phyloP scores from a whole-genome alignment of 345 rosid genomes.

The Hibiscus trionum region DNA sequence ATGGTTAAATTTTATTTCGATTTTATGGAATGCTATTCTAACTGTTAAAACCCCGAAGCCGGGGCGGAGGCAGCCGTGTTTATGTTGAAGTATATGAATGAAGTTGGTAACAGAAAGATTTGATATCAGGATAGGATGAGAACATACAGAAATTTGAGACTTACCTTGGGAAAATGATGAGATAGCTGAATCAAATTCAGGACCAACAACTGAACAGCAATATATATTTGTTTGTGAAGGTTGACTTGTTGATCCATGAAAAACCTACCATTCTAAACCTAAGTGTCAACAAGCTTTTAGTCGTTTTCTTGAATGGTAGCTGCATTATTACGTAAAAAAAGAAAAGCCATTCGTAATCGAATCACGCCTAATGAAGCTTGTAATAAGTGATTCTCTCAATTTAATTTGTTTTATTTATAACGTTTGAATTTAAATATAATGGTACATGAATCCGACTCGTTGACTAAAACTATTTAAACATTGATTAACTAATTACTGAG shows the following conservation, averaged over 20 bases:
- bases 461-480: no score
- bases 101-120: background rate
- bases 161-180: background rate
- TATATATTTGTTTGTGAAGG: background rate
- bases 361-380: no score
- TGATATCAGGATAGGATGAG: background rate
- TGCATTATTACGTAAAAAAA: background rate
- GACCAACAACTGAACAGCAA: background rate
- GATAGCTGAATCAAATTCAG: background rate
- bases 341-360: background rate
- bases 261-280: conserved; percentile 1
- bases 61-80: background rate
- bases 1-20: background rate
- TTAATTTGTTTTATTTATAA: no score
- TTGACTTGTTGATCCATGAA: background rate
- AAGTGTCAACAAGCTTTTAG: background rate
- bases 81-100: background rate
- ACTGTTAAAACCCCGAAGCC: background rate
- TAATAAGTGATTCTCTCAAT: no score
- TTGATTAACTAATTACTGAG: no score
- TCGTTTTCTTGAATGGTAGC: background rate
- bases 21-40: background rate
- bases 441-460: no score
- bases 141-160: background rate
- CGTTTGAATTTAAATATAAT: no score